Evolutionary conservation across 768 basidiomycete genomes (phyloP).

Genomic region (Podaxis pistillaris): DNA sequence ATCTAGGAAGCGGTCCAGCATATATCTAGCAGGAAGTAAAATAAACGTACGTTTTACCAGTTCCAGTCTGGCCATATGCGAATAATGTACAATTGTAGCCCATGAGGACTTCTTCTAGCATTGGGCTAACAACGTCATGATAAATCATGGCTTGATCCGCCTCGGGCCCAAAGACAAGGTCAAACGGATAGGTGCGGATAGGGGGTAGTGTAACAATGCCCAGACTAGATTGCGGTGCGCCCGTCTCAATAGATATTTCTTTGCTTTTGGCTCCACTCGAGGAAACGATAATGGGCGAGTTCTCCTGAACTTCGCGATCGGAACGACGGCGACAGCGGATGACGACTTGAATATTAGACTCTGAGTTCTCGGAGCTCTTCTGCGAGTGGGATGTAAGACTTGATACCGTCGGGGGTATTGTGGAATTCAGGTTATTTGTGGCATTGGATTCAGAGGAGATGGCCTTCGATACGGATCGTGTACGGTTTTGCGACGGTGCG

Average conservation of each 20-base stretch:
- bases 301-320: conserved; percentile 79
- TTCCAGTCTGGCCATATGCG: conserved; percentile 98
- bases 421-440: conserved; percentile 2
- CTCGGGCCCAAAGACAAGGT: conserved; percentile 94
- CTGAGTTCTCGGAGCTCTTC: conserved; percentile 43
- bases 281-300: conserved; percentile 83
- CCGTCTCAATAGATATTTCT: conserved; percentile 79
- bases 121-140: conserved; percentile 88
- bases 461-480: not conserved
- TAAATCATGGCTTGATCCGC: conserved; percentile 95
- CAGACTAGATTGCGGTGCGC: conserved; percentile 62
- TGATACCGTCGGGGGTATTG: not conserved
- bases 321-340: conserved; percentile 87
- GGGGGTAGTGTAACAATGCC: conserved; percentile 77
- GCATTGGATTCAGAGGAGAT: conserved; percentile 1
- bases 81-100: conserved; percentile 98
- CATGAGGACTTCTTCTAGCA: conserved; percentile 89
- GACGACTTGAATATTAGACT: conserved; percentile 91
- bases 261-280: conserved; percentile 75
- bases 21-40: conserved; percentile 1
- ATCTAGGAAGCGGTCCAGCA: conserved; percentile 37
- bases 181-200: conserved; percentile 88
- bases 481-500: conserved; percentile 25
- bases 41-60: conserved; percentile 88
- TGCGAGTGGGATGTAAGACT: conserved; percentile 15